Conservation (phyloP, 164 flowering plant species). For the Sedum album region DNA sequence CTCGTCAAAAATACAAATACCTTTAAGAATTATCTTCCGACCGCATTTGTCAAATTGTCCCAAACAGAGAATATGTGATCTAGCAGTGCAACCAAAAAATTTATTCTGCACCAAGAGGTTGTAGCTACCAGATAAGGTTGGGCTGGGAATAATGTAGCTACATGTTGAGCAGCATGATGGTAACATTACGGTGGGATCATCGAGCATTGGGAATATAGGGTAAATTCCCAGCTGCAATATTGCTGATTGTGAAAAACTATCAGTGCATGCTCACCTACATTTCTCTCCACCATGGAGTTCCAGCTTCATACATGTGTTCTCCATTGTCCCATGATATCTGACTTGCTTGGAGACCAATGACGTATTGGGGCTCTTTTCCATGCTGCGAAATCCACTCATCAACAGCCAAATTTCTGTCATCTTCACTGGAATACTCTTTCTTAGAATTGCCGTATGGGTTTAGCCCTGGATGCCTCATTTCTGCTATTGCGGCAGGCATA, state of each 20-base stretch:
- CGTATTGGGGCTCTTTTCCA: slow-evolving; percentile 43
- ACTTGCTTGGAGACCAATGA: slow-evolving; percentile 92
- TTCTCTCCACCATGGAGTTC: slow-evolving; percentile 81
- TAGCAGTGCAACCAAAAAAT: too few species aligned
- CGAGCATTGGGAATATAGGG: neutral
- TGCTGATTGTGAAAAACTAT: neutral
- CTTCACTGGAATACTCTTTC: slow-evolving; percentile 27
- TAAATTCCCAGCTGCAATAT: neutral
- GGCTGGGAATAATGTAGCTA: neutral
- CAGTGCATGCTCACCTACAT: neutral
- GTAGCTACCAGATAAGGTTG: too few species aligned
- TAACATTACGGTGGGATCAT: neutral
- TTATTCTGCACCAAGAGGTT: too few species aligned
- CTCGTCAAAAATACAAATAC: too few species aligned
- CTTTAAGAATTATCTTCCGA: too few species aligned
- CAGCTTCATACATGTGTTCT: slow-evolving; percentile 49
- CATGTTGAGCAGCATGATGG: neutral
- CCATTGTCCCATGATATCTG: slow-evolving; percentile 91
- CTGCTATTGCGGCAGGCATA: slow-evolving; percentile 75
- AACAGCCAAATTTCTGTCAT: slow-evolving; percentile 34
- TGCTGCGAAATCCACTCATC: slow-evolving; percentile 64
- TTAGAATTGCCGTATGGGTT: slow-evolving; percentile 60
- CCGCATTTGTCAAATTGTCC: too few species aligned
- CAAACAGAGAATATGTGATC: too few species aligned
- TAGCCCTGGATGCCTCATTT: slow-evolving; percentile 43